A percentile compares a stretch with the other conserved stretches of the same genome.
Evolutionary conservation across 1,139 yeast species (phyloP).

Genomic region (Saccharomyces hybrid): DNA sequence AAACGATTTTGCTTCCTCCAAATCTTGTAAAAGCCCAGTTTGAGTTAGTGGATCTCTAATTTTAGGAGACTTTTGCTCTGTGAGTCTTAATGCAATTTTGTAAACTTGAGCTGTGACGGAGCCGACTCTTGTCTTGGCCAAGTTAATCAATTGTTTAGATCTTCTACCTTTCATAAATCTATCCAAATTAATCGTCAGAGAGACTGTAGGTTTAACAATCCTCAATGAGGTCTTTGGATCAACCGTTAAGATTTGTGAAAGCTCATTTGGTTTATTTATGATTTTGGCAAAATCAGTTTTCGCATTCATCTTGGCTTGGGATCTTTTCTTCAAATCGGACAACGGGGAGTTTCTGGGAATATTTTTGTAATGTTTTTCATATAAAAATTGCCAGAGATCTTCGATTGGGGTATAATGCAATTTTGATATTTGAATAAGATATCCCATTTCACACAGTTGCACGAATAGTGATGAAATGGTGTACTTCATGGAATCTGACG

Average conservation of each 20-base stretch:
- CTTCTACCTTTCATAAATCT: constrained; percentile 65
- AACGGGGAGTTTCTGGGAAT: constrained; percentile 47
- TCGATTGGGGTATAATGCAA: constrained; percentile 38
- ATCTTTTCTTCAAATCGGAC: constrained; percentile 56
- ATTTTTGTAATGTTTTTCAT: constrained; percentile 42
- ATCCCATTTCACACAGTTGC: constrained; percentile 35
- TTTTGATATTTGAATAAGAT: constrained; percentile 46
- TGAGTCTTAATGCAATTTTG: constrained; percentile 45
- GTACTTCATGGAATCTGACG: constrained; percentile 16
- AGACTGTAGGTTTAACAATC: constrained; percentile 42
- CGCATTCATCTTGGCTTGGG: constrained; percentile 58
- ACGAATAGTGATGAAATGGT: constrained; percentile 20
- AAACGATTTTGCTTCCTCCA: constrained; percentile 39
- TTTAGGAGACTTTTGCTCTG: constrained; percentile 52
- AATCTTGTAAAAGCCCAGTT: constrained; percentile 35
- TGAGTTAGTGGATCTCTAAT: constrained; percentile 32
- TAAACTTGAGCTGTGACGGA: constrained; percentile 59
- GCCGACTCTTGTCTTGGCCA: constrained; percentile 68
- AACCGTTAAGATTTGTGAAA: constrained; percentile 34
- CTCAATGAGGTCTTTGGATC: constrained; percentile 32
- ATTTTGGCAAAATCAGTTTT: constrained; percentile 32
- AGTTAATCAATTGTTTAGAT: constrained; percentile 51
- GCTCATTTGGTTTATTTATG: constrained; percentile 29
- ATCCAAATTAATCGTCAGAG: constrained; percentile 56
- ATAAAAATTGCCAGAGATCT: constrained; percentile 52